These are phyloP conservation scores for Coemansia sp. DNA, from an alignment of 192 early-diverging fungal species.

Conservation along the genomic window DNA sequence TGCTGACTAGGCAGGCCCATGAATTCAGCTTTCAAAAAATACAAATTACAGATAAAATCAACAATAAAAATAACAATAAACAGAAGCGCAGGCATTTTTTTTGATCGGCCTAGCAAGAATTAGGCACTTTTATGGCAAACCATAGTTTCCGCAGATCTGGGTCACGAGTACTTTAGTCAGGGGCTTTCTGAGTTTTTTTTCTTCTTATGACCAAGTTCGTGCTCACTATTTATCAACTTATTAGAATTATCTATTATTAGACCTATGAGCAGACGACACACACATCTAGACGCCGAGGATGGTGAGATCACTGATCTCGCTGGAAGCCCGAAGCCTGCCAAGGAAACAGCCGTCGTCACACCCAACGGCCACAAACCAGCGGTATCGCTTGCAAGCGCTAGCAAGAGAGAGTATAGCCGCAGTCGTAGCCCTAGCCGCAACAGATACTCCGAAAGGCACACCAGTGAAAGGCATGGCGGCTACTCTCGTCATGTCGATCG, in stretches of 20 bases:
- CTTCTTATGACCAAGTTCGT: not conserved
- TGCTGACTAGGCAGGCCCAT: constrained; percentile 6
- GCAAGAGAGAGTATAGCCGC: not conserved
- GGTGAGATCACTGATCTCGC: constrained; percentile 37
- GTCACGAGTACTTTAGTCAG: not conserved
- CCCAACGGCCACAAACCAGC: not conserved
- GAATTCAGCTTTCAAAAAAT: not conserved
- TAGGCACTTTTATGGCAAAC: not conserved
- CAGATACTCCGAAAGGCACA: not conserved
- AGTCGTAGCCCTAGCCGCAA: constrained; percentile 24
- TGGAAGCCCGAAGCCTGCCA: not conserved
- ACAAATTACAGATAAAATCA: not conserved
- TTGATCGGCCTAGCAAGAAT: not conserved
- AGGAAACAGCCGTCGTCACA: not conserved
- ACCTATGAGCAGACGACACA: not conserved
- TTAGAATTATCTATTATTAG: not conserved
- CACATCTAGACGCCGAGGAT: constrained; percentile 22
- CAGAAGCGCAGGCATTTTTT: not conserved
- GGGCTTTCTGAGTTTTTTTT: not conserved
- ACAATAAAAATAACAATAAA: not conserved
- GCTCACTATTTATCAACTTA: not conserved
- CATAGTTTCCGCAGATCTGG: not conserved
- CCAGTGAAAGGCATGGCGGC: not conserved
- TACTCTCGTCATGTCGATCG: not conserved
- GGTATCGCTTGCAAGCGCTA: not conserved